Percentiles rank a stretch among this genome's conserved stretches.
Evolutionary conservation across 345 rosid species (phyloP).

Genomic region (Linum lewisii): DNA sequence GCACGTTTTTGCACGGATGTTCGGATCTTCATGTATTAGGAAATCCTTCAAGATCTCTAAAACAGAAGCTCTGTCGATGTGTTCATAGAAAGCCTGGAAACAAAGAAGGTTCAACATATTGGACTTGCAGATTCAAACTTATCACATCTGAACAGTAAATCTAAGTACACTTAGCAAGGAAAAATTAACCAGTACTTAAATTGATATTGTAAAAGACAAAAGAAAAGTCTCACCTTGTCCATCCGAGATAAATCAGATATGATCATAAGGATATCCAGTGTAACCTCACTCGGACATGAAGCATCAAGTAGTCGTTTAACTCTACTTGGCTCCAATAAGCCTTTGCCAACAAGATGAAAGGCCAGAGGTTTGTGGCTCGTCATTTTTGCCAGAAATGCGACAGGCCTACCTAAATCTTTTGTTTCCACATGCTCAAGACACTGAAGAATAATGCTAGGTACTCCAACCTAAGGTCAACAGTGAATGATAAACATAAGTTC

Average conservation of each 20-base stretch:
- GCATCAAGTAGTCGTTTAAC: constrained; percentile 57
- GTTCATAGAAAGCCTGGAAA: constrained; percentile 78
- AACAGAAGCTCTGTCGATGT: constrained; percentile 63
- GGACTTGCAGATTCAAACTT: constrained; percentile 1
- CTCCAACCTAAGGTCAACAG: constrained; percentile 50
- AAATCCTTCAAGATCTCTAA: constrained; percentile 54
- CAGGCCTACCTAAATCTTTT: constrained; percentile 72
- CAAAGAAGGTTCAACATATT: constrained; percentile 17
- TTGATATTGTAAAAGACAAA: not conserved
- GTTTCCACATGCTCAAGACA: constrained; percentile 76
- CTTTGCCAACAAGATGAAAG: constrained; percentile 72
- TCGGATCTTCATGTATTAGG: constrained; percentile 69
- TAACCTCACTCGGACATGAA: constrained; percentile 73
- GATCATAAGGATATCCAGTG: constrained; percentile 77
- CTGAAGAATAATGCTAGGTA: constrained; percentile 53
- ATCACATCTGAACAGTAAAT: not conserved
- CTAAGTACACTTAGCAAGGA: not conserved
- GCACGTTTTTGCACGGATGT: constrained; percentile 89
- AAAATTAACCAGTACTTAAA: not conserved
- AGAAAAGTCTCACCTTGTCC: constrained; percentile 62
- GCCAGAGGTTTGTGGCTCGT: constrained; percentile 67
- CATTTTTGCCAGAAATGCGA: constrained; percentile 94
- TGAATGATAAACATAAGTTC: constrained; percentile 14
- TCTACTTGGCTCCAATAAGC: constrained; percentile 68
- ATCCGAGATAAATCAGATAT: constrained; percentile 87